Evolutionary conservation across 2,329 filamentous ascomycete genomes (phyloP), one percentile per base, ranked within the genome.

Genomic region (Penicillium glabrum): DNA sequence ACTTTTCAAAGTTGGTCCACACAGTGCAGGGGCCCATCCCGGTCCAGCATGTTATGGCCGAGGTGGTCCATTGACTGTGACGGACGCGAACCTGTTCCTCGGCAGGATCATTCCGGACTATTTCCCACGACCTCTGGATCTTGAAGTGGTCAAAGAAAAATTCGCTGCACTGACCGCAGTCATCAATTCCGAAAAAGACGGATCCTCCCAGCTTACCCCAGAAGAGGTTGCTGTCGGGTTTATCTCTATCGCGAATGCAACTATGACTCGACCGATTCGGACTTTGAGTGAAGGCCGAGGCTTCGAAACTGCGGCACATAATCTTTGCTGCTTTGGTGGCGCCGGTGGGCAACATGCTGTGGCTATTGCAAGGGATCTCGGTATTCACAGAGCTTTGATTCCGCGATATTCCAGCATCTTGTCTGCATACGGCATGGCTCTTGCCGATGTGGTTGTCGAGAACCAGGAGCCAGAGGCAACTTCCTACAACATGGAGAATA

Each of bases 41-140:
- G 93, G 93, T 0, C 93, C 93, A 14, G 91, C 91, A 1, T 96
- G 92, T 66, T 97, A 97, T 73, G 84, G 93, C 14, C 96, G 96
- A 74, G 92, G 90, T 0, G 93, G 93, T 0, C 93, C 93, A 3
- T 82, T 93, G 11, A 95, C 93, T 0, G 92, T 97, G 13, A 97
- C 93, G 0, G 93, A 97, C 67, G 93, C 93, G 1, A 96, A 97
- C 64, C 74, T 96, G 3, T 91, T 91, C 69, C 84, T 97, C 0
- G 93, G 93, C 0, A 85, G 93, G 21, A 78, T 97, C 3, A 75
- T 96, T 1, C 92, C 92, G 0, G 90, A 96, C 57, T 96, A 96
- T 80, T 97, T 97, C 73, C 93, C 93, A 58, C 86, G 96, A 71
- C 89, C 86, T 0, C 76, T 96, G 1, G 92, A 96, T 69, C 77